Evolutionary conservation across 805 yeast genomes (phyloP).

Genomic region (Isabelozyma gotoi): DNA sequence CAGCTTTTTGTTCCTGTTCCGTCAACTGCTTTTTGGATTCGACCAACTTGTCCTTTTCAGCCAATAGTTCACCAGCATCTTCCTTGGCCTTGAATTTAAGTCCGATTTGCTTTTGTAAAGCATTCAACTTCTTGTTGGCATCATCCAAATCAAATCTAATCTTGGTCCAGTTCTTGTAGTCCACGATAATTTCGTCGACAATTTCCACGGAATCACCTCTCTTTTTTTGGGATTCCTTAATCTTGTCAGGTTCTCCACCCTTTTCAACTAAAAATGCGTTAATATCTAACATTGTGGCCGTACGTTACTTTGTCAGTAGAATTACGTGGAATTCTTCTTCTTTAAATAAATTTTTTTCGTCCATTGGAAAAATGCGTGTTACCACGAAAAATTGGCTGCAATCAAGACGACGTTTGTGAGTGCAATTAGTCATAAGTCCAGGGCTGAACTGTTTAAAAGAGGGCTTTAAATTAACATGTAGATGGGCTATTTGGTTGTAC

Average conservation of each 20-base stretch:
- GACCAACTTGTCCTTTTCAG: constrained; percentile 74
- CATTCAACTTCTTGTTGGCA: constrained; percentile 82
- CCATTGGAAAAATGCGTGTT: too few relatives aligned
- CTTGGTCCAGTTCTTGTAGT: constrained; percentile 90
- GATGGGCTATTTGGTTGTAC: too few relatives aligned
- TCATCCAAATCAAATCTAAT: constrained; percentile 82
- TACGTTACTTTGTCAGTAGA: not conserved
- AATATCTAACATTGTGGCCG: constrained; percentile 78
- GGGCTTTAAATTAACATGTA: too few relatives aligned
- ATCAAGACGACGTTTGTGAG: too few relatives aligned
- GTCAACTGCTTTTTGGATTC: constrained; percentile 66
- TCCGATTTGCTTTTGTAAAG: constrained; percentile 91
- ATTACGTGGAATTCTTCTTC: not conserved
- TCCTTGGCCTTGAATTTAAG: constrained; percentile 90
- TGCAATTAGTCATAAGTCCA: too few relatives aligned
- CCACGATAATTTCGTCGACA: constrained; percentile 91
- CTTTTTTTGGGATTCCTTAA: constrained; percentile 85
- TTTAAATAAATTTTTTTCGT: not conserved
- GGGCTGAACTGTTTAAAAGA: too few relatives aligned
- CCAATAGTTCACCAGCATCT: constrained; percentile 82
- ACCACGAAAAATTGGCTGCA: too few relatives aligned
- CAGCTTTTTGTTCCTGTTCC: constrained; percentile 76
- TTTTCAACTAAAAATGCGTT: constrained; percentile 90
- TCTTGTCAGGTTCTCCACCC: constrained; percentile 92
- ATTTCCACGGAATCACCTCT: constrained; percentile 94